Conservation (phyloP, 1,284 basidiomycete genomes). For the Rhodofomes roseus region DNA sequence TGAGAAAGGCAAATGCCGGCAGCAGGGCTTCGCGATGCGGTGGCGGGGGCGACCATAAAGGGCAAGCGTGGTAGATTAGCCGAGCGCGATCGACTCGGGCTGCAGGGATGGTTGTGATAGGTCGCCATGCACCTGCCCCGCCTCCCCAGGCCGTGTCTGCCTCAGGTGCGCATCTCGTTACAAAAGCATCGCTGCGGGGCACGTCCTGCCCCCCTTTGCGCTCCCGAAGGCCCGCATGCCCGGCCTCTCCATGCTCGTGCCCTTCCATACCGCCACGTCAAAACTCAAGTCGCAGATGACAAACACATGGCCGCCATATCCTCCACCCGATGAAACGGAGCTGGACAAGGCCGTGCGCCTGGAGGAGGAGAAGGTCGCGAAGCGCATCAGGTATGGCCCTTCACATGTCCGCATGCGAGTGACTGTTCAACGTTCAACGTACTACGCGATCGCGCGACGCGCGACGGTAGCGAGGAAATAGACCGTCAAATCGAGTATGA, state of each 20-base stretch:
- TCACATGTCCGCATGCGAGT: not conserved
- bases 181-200: not conserved
- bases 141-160: not conserved
- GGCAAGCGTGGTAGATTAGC: not conserved
- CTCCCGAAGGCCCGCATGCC: not conserved
- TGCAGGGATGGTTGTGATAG: not conserved
- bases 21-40: not conserved
- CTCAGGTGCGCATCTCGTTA: not conserved
- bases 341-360: slow-evolving; percentile 31
- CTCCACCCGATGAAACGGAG: slow-evolving; percentile 20
- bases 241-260: not conserved
- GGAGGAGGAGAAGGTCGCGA: slow-evolving; percentile 47
- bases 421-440: not conserved
- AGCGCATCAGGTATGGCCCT: slow-evolving; percentile 35
- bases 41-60: not conserved
- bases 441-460: not conserved
- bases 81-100: not conserved
- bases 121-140: not conserved
- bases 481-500: slow-evolving; percentile 47
- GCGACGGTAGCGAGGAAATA: slow-evolving; percentile 43
- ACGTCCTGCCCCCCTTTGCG: not conserved
- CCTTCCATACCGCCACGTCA: not conserved
- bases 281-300: not conserved
- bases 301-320: slow-evolving; percentile 22
- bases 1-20: not conserved